These are phyloP conservation scores for Pseudopyricularia javanii DNA, from an alignment of 2,329 filamentous ascomycete genomes.

Conservation along the genomic window DNA sequence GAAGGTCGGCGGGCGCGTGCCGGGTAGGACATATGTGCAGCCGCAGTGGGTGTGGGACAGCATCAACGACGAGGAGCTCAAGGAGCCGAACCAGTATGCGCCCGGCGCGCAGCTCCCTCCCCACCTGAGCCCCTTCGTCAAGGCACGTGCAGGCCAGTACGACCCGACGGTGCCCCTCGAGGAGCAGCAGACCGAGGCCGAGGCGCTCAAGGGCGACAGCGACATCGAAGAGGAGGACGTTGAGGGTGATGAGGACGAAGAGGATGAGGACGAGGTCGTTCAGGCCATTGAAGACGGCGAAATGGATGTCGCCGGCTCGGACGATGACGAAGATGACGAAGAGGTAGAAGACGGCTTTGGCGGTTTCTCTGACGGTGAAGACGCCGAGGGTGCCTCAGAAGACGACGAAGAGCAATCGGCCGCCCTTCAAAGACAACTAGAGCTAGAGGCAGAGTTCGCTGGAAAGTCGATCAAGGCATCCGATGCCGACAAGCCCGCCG, in stretches of 20 bases:
- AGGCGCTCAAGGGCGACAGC: conserved; percentile 58
- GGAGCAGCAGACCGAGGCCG: conserved; percentile 77
- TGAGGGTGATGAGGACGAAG: conserved; percentile 21
- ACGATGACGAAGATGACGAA: conserved; percentile 28
- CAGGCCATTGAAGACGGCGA: conserved; percentile 29
- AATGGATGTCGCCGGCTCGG: conserved; percentile 36
- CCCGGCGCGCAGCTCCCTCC: conserved; percentile 84
- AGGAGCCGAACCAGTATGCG: conserved; percentile 76
- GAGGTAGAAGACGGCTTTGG: conserved; percentile 34
- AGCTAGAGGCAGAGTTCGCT: conserved; percentile 83
- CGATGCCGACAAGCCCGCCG: conserved; percentile 17
- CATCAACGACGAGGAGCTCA: conserved; percentile 80
- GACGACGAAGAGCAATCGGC: conserved; percentile 50
- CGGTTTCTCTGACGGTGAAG: conserved; percentile 37
- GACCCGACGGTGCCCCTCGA: conserved; percentile 79
- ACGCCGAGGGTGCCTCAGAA: conserved; percentile 24
- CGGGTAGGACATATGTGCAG: conserved; percentile 87
- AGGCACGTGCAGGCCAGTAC: conserved; percentile 74
- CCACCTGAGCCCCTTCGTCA: conserved; percentile 93
- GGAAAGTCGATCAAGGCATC: conserved; percentile 44
- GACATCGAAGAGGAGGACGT: conserved; percentile 32
- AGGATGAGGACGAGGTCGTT: conserved; percentile 14
- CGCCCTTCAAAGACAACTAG: conserved; percentile 65
- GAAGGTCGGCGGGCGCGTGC: conserved; percentile 54
- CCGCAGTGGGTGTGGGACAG: conserved; percentile 99